Evolutionary conservation across 192 early-diverging fungal genomes (phyloP).

Genomic region (Hyaloraphidium curvatum): DNA sequence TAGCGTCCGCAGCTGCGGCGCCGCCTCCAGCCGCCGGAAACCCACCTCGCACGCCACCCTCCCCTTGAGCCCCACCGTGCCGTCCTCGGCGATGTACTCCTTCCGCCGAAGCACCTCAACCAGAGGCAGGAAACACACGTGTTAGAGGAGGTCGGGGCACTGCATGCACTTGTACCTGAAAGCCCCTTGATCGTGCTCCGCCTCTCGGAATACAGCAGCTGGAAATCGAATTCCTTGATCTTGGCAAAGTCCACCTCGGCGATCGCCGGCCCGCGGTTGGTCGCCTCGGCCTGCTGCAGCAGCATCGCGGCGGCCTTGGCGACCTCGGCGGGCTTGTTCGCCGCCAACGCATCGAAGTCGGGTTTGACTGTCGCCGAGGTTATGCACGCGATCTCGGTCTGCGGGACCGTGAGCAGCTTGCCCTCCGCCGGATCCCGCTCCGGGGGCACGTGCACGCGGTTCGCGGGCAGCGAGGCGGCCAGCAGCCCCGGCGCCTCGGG

Average conservation of each 20-base stretch:
- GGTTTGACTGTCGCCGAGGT: slow-evolving; percentile 31
- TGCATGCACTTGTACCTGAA: slow-evolving; percentile 40
- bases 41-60: slow-evolving; percentile 76
- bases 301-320: no score
- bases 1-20: slow-evolving; percentile 71
- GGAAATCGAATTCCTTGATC: slow-evolving; percentile 74
- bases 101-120: slow-evolving; percentile 65
- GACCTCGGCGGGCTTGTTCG: no score
- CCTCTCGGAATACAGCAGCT: slow-evolving; percentile 46
- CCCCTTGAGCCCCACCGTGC: slow-evolving; percentile 85
- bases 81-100: slow-evolving; percentile 66
- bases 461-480: slow-evolving; percentile 31
- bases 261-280: background rate
- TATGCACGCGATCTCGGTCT: slow-evolving; percentile 33
- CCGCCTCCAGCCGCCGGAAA: slow-evolving; percentile 38
- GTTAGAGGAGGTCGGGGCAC: slow-evolving; percentile 56
- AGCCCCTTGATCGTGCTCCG: slow-evolving; percentile 36
- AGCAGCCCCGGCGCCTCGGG: slow-evolving; percentile 5
- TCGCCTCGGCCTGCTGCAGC: no score
- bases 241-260: slow-evolving; percentile 67
- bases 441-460: slow-evolving; percentile 21
- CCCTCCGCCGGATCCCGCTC: slow-evolving; percentile 9
- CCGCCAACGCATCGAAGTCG: no score
- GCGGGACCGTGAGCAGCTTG: slow-evolving; percentile 22
- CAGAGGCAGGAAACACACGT: slow-evolving; percentile 15